Base-by-base conservation (phyloP, 805 yeast species). In the Metschnikowia continentalis region DNA sequence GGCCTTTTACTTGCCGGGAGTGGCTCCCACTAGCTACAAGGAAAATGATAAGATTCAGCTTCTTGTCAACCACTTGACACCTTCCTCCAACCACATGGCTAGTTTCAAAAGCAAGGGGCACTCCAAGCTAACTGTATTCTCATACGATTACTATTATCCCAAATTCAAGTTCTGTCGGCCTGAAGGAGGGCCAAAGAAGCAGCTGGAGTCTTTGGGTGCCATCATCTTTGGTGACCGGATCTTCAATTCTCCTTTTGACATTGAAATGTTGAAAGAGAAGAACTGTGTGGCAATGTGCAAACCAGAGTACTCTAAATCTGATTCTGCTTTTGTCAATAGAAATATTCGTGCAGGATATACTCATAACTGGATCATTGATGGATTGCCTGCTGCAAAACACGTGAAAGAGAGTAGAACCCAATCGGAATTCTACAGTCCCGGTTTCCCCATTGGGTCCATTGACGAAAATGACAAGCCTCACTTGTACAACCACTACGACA, bases 191-290 rank as follows among this genome's bases (percentile, higher is more conserved):
- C 75, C 82, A 15, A 62, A 69, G 60, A 86, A 86, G 60, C 96
- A 90, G 66, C 82, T 88, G 56, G 98, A 90, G 70, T 85, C 95
- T 10, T 76, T 94, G 48, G 99, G 99, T 7, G 85, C 97, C 2
- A 86, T 94, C 57, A 79, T 94, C 52, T 90, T 94, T 66, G 99
- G 99, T 56, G 99, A 94, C 70, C 79, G 99, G 65, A 90, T 94
- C 56, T 90, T 88, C 75, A 84, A 88, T 62, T 90, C 98, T 8
- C 97, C 98, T 5, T 90, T 88, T 62, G 81, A 84, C 47, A 72
- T 94, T 54, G 76, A 80, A 35, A 88, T 94, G 96, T 76, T 87
- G 56, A 78, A 87, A 64, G 80, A 88, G 55, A 78, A 78, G 61
- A 66, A 76, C 5, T 94, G 99, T 74, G 75, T 75, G 48, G 58